Evolutionary conservation across 2,329 filamentous ascomycete species (phyloP).

Genomic region (Sporothrix mexicana): DNA sequence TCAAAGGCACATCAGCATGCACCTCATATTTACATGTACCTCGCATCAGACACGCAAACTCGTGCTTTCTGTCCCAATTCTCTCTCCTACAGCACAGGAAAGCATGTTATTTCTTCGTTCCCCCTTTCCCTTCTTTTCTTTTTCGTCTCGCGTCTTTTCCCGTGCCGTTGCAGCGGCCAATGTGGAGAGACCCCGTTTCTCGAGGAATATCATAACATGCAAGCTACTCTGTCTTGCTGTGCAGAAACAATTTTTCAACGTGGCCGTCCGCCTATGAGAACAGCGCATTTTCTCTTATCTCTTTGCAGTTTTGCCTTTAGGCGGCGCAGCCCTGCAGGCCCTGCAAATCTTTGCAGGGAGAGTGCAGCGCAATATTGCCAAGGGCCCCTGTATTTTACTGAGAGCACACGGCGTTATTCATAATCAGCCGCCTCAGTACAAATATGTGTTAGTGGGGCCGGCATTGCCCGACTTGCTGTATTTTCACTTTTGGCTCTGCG

Average conservation of each 20-base stretch:
- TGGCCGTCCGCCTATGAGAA: conserved; percentile 12
- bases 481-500: background rate
- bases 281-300: background rate
- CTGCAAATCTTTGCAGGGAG: background rate
- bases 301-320: background rate
- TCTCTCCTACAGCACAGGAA: background rate
- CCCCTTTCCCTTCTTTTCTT: conserved; percentile 7
- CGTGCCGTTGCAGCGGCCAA: conserved; percentile 20
- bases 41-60: background rate
- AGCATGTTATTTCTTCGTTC: background rate
- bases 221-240: background rate
- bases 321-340: conserved; percentile 20
- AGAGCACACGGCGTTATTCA: no score
- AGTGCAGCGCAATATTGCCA: background rate
- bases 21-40: background rate
- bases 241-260: background rate
- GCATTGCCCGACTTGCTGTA: conserved; percentile 25
- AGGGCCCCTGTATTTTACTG: background rate
- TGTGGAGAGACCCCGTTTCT: conserved; percentile 9
- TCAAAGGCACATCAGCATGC: background rate
- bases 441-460: conserved; percentile 10
- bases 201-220: background rate
- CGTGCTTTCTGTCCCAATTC: background rate
- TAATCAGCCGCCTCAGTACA: no score
- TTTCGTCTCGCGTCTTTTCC: conserved; percentile 16